Conservation (phyloP, 352 stramenopile genomes). For the Thraustochytrium striatum region DNA sequence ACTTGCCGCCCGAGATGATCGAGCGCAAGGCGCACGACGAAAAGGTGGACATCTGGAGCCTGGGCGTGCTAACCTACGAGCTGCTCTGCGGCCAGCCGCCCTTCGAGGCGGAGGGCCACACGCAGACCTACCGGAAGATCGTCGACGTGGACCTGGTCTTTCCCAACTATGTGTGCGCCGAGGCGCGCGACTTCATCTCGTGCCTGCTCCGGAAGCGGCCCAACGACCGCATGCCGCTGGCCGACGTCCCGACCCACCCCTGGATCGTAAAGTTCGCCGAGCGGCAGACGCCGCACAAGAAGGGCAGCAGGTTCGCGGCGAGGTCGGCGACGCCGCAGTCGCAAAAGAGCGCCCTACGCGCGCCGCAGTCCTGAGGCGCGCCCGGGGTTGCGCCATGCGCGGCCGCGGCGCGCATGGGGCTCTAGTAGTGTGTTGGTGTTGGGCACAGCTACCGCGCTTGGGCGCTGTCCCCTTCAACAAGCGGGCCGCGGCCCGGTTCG, state of each 20-base stretch:
- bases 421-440: too few relatives aligned
- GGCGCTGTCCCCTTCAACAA: too few relatives aligned
- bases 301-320: not conserved
- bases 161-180: not conserved
- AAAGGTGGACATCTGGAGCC: slow-evolving; percentile 96
- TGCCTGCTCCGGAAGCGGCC: slow-evolving; percentile 66
- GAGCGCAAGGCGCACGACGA: slow-evolving; percentile 94
- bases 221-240: slow-evolving; percentile 67
- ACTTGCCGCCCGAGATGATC: slow-evolving; percentile 98
- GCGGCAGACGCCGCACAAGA: too few relatives aligned
- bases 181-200: slow-evolving; percentile 13
- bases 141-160: slow-evolving; percentile 3
- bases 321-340: too few relatives aligned
- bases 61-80: slow-evolving; percentile 98
- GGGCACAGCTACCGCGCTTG: too few relatives aligned
- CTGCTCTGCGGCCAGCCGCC: slow-evolving; percentile 92
- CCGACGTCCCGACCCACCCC: slow-evolving; percentile 68
- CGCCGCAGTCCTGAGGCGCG: too few relatives aligned
- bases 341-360: too few relatives aligned
- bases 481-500: too few relatives aligned
- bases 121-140: slow-evolving; percentile 1
- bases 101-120: slow-evolving; percentile 75
- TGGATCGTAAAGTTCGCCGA: slow-evolving; percentile 75
- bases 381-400: too few relatives aligned
- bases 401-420: too few relatives aligned